These are phyloP conservation scores for Phialemoniopsis sp. DNA, from an alignment of 2,329 filamentous ascomycete genomes.

Conservation along the genomic window DNA sequence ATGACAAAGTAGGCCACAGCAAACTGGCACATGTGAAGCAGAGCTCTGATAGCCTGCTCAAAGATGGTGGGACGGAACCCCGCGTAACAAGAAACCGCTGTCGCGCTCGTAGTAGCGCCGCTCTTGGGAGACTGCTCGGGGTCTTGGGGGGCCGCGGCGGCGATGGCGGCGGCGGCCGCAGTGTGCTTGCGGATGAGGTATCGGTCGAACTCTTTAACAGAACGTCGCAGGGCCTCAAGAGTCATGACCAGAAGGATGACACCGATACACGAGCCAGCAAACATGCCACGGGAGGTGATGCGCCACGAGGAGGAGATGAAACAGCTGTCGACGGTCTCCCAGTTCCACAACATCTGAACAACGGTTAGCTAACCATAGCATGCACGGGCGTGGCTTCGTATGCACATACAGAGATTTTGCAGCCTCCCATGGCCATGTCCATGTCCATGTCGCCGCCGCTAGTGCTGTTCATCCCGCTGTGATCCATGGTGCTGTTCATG, in stretches of 20 bases:
- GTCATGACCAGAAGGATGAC: constrained; percentile 68
- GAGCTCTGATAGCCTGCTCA: constrained; percentile 63
- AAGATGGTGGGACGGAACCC: constrained; percentile 51
- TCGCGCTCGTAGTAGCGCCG: constrained; percentile 4
- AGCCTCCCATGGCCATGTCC: constrained; percentile 18
- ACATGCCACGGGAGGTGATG: constrained; percentile 65
- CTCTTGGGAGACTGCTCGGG: constrained; percentile 5
- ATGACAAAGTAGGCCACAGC: constrained; percentile 76
- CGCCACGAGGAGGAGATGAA: constrained; percentile 70
- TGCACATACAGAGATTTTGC: constrained; percentile 36
- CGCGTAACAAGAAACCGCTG: constrained; percentile 2
- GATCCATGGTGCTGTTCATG: background rate
- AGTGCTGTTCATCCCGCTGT: constrained; percentile 1
- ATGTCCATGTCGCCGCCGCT: constrained; percentile 20
- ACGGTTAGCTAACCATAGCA: constrained; percentile 7
- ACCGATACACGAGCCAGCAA: constrained; percentile 77
- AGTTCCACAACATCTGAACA: constrained; percentile 76
- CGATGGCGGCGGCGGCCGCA: constrained; percentile 8
- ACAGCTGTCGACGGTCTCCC: constrained; percentile 67
- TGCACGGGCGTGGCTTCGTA: constrained; percentile 10
- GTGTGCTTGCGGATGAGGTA: constrained; percentile 53
- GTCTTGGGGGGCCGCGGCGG: constrained; percentile 15
- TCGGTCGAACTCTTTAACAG: constrained; percentile 68
- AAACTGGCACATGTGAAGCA: constrained; percentile 68
- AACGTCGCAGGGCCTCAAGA: constrained; percentile 69